phyloP scores from a whole-genome alignment of 257 asterid species.

The Nicotiana obtusifolia region DNA sequence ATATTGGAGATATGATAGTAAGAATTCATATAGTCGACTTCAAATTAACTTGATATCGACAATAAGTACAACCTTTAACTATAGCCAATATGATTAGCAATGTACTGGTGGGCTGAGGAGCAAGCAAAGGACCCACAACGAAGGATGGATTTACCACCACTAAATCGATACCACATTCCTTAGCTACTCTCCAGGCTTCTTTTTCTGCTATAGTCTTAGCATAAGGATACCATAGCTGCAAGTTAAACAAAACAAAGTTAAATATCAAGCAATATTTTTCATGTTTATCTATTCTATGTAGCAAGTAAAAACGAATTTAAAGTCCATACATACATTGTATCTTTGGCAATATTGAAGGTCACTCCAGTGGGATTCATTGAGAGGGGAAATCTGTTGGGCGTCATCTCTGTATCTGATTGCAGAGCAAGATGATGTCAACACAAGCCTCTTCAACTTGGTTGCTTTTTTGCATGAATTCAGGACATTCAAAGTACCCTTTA shows the following conservation, averaged over 20 bases:
- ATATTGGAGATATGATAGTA: not conserved
- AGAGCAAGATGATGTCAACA: slow-evolving; percentile 89
- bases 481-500: slow-evolving; percentile 81
- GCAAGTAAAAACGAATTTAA: too few relatives aligned
- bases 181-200: slow-evolving; percentile 74
- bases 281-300: not conserved
- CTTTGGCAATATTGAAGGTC: slow-evolving; percentile 64
- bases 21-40: not conserved
- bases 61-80: slow-evolving; percentile 44
- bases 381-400: slow-evolving; percentile 48
- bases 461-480: slow-evolving; percentile 71
- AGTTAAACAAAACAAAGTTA: not conserved
- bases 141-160: slow-evolving; percentile 87
- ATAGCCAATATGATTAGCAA: slow-evolving; percentile 43
- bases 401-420: slow-evolving; percentile 71
- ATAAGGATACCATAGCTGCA: slow-evolving; percentile 92
- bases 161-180: slow-evolving; percentile 55
- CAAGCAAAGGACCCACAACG: slow-evolving; percentile 80
- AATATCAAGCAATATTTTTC: not conserved
- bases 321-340: slow-evolving; percentile 45
- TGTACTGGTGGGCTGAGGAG: slow-evolving; percentile 90
- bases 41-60: not conserved
- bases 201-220: slow-evolving; percentile 79
- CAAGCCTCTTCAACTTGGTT: slow-evolving; percentile 61
- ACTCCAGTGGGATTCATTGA: slow-evolving; percentile 92